Evolutionary conservation across 345 rosid species (phyloP), one percentile per base, ranked within the genome.

Genomic region (Moringa oleifera): DNA sequence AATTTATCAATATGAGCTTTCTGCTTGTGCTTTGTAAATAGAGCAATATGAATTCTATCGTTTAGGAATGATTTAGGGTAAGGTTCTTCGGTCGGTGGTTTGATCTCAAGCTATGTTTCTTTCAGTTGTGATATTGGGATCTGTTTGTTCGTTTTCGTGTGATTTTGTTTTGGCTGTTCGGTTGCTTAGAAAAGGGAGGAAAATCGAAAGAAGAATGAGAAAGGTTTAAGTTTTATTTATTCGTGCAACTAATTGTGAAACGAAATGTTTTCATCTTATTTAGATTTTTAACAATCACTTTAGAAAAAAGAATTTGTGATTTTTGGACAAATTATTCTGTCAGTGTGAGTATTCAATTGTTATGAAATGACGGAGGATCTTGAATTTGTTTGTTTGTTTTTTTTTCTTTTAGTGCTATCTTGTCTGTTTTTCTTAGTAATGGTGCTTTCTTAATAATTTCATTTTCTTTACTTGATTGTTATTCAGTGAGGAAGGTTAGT

Each of bases 401-500:
- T 49, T 46, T 57, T 52, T 2, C 0, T 33, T 50, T 46, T 63
- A 17, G 21, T 55, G 55, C 15, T 13, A 60, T n/a, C 33, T 62
- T 15, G 54, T 0, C 21, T 57, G 58, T 59, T 46, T 58, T 4
- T 17, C 31, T 10, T 65, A 57, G 58, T 25, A 41, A 46, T 25
- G 18, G 4, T 24, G 19, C 9, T 11, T n/a, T 20, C 7, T 36
- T 23, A 7, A 28, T 45, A 23, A 15, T 31, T 37, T 72, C 20
- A 47, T 66, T 74, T 24, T 41, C 11, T 24, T 13, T 23, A 25
- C 12, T n/a, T 24, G 63, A 51, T 67, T 58, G 46, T 64, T 67
- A 18, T 53, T 31, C 80, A 78, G 87, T 62, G 66, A 78, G 62
- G 83, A 71, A 73, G 76, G 68, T 68, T 68, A 63, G 68, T 64